Percentiles rank a stretch among this genome's conserved stretches.
These are phyloP conservation scores for Cinnamomum chago DNA, from an alignment of 164 flowering plant species.

Conservation along the genomic window DNA sequence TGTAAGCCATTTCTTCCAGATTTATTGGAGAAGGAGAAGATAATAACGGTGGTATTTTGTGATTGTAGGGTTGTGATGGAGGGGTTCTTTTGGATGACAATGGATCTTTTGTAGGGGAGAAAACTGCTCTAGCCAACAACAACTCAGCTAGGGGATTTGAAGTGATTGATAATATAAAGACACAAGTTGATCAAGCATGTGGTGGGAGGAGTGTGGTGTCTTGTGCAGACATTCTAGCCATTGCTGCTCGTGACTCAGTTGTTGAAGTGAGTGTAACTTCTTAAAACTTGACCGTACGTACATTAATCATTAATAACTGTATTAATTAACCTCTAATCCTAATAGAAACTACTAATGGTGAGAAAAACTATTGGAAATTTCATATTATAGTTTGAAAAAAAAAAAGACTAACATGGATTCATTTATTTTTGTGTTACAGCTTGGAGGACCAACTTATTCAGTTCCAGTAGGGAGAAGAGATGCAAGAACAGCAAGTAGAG, in stretches of 20 bases:
- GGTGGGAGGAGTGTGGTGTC: constrained; percentile 20
- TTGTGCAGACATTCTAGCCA: constrained; percentile 29
- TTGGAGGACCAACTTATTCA: constrained; percentile 39
- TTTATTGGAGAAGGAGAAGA: neutral
- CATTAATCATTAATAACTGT: neutral
- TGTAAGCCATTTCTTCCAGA: neutral
- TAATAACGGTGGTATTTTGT: neutral
- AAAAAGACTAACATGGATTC: neutral
- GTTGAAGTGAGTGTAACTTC: constrained; percentile 13
- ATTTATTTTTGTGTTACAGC: constrained; percentile 12
- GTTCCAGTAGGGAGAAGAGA: constrained; percentile 45
- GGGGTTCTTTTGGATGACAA: constrained; percentile 13
- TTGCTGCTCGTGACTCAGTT: constrained; percentile 28
- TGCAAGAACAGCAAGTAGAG: constrained; percentile 30
- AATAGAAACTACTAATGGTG: too few relatives aligned
- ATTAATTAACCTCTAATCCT: neutral
- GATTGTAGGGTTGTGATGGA: constrained; percentile 25
- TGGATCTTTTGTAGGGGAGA: constrained; percentile 15
- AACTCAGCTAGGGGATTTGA: constrained; percentile 18
- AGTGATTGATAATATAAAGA: constrained; percentile 18
- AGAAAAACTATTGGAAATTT: neutral
- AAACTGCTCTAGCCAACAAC: constrained; percentile 5
- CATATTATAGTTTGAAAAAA: too few relatives aligned
- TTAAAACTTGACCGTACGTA: neutral
- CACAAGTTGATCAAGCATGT: constrained; percentile 25